Base-by-base conservation (phyloP, 345 rosid genomes). In the Rhodamnia rubescens region DNA sequence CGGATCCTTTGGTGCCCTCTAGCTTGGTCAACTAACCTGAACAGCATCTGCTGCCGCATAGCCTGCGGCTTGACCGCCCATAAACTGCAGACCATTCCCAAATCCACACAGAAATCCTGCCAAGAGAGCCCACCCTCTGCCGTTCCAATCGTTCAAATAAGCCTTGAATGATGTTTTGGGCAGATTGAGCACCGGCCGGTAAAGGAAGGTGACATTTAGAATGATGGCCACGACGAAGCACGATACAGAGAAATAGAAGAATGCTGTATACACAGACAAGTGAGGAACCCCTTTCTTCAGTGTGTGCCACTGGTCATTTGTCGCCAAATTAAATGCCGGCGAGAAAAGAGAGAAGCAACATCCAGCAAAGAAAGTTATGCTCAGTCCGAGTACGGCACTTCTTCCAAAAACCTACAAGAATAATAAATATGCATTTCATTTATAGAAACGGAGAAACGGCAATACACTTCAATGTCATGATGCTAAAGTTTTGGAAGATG, bases 21-120 rank as follows among this genome's bases (percentile, higher is more conserved):
- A 32, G 24, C 78, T 36, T 32, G 78, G 78, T n/a, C 69, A 49
- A 87, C 90, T 47, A 85, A 90, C 96, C 96, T 93, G 98, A 87
- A 96, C 96, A 40, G 96, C 94, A 84, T 92, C 96, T 52, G 99
- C 98, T 11, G 98, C 98, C 53, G 96, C 99, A 85, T 96, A 96
- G 29, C 98, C 98, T 58, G 96, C 96, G 5, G 99, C 96, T 88
- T 96, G 95, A 82, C 99, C 99, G 0, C 95, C 96, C 94, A 95
- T 95, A 75, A 95, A 96, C 89, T 94, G 96, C 84, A 94, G 95
- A 84, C 98, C 99, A 29, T 95, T 91, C 1, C 98, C 98, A 61
- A 95, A 90, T 3, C 98, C 98, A 86, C 96, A 96, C 11, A 96
- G 88, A 57, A 96, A 87, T 7, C 98, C 98, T 14, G 99, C 98